A percentile compares a stretch with the other conserved stretches of the same genome.
phyloP scores from a whole-genome alignment of 352 stramenopile genomes.

The Peronospora belbahrii region DNA sequence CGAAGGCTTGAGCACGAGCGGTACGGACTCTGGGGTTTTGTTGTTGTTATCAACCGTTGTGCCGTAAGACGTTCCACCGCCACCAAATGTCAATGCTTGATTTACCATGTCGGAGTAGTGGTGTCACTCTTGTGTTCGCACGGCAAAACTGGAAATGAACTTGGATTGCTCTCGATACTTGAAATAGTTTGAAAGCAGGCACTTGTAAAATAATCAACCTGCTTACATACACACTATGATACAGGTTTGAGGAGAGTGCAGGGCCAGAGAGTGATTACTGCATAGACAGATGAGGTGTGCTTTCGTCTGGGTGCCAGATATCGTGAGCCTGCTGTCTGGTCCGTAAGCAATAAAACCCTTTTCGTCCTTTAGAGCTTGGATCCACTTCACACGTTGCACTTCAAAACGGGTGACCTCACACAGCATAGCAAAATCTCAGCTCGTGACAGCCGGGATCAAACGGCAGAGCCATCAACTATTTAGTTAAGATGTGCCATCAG shows the following conservation, averaged over 20 bases:
- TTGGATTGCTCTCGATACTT: conserved; percentile 2
- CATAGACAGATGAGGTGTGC: conserved; percentile 7
- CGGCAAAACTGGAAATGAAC: conserved; percentile 15
- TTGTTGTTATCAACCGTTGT: conserved; percentile 1
- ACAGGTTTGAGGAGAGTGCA: conserved; percentile 1
- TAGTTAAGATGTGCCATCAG: no score
- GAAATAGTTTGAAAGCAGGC: not conserved
- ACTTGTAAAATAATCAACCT: conserved; percentile 1
- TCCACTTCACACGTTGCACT: conserved; percentile 10
- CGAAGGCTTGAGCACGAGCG: conserved; percentile 22
- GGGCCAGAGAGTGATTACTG: not conserved
- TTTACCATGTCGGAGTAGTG: conserved; percentile 10
- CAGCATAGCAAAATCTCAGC: no score
- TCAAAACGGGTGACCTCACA: not conserved
- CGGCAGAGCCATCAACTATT: no score
- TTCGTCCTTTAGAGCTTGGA: conserved; percentile 11
- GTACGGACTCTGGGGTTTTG: conserved; percentile 1
- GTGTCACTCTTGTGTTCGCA: not conserved
- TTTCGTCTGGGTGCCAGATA: conserved; percentile 4
- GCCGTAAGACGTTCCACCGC: conserved; percentile 7
- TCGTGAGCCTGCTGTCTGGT: conserved; percentile 10
- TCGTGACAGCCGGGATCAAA: no score
- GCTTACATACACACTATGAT: not conserved
- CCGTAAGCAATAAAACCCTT: conserved; percentile 13
- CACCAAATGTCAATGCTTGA: conserved; percentile 10